phyloP scores from a whole-genome alignment of 75 land plant species.

The Sequoia sempervirens region DNA sequence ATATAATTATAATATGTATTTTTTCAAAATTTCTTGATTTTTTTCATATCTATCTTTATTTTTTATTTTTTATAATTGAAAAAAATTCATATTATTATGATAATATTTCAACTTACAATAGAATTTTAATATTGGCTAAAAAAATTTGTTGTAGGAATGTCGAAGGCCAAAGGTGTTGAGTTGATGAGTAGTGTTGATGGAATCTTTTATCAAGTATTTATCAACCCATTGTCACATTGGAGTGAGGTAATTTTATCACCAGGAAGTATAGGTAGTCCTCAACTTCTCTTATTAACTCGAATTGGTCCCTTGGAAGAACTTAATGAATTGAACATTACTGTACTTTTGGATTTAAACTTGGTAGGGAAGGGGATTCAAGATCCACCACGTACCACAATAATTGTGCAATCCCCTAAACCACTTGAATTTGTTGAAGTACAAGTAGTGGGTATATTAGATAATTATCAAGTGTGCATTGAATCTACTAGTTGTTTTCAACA shows the following conservation, averaged over 20 bases:
- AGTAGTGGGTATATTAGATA: too few relatives aligned
- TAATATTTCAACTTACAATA: too few relatives aligned
- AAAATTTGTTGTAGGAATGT: conserved; percentile 12
- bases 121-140: too few relatives aligned
- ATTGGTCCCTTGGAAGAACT: conserved; percentile 55
- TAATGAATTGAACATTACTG: conserved; percentile 19
- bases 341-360: conserved; percentile 31
- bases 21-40: too few relatives aligned
- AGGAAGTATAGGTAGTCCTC: conserved; percentile 56
- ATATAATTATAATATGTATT: too few relatives aligned
- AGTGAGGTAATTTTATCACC: conserved; percentile 17
- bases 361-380: conserved; percentile 34
- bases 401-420: too few relatives aligned
- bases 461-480: not conserved
- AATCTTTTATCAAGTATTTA: conserved; percentile 14
- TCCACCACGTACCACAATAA: too few relatives aligned
- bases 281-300: conserved; percentile 38
- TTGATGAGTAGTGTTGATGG: conserved; percentile 42
- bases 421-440: not conserved
- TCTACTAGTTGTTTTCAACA: too few relatives aligned
- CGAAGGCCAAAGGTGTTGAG: not conserved
- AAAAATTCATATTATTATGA: too few relatives aligned
- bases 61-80: too few relatives aligned
- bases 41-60: too few relatives aligned
- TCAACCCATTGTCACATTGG: not conserved